phyloP scores from a whole-genome alignment of 2,329 filamentous ascomycete species.

The Xylariaceae sp. region DNA sequence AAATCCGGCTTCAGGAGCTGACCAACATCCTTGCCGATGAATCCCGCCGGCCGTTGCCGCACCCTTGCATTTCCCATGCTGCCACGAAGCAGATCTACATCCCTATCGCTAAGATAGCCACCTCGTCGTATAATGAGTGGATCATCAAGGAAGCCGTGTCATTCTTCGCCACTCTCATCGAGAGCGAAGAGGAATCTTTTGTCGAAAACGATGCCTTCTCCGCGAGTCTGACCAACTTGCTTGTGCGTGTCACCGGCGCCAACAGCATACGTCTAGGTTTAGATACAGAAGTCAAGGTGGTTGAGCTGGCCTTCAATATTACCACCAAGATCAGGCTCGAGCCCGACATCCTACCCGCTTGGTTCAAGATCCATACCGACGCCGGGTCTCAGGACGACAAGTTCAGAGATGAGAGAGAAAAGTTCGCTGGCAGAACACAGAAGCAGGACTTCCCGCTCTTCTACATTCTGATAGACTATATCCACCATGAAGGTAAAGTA shows the following conservation, averaged over 20 bases:
- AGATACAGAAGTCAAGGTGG: constrained; percentile 81
- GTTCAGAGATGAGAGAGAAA: constrained; percentile 50
- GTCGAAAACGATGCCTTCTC: constrained; percentile 84
- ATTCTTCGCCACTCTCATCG: constrained; percentile 87
- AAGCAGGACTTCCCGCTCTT: constrained; percentile 93
- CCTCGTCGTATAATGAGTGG: constrained; percentile 76
- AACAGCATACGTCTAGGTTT: constrained; percentile 69
- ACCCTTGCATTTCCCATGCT: constrained; percentile 86
- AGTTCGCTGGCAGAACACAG: constrained; percentile 79
- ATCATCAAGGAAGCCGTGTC: constrained; percentile 80
- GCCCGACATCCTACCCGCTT: constrained; percentile 79
- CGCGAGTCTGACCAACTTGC: constrained; percentile 77
- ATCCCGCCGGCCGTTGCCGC: constrained; percentile 78
- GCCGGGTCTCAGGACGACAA: constrained; percentile 35
- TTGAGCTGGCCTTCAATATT: constrained; percentile 92
- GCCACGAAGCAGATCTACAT: constrained; percentile 84
- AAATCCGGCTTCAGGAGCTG: constrained; percentile 59
- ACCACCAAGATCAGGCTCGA: constrained; percentile 92
- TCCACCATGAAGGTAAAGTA: constrained; percentile 89
- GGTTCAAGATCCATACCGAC: constrained; percentile 67
- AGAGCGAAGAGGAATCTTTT: constrained; percentile 94
- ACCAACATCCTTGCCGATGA: constrained; percentile 80
- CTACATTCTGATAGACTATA: constrained; percentile 92
- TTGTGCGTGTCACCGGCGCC: constrained; percentile 71
- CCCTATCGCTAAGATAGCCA: constrained; percentile 82